A percentile compares a stretch with the other conserved stretches of the same genome.
phyloP scores from a whole-genome alignment of 1,284 basidiomycete genomes.

The Paramarasmius palmivorus region DNA sequence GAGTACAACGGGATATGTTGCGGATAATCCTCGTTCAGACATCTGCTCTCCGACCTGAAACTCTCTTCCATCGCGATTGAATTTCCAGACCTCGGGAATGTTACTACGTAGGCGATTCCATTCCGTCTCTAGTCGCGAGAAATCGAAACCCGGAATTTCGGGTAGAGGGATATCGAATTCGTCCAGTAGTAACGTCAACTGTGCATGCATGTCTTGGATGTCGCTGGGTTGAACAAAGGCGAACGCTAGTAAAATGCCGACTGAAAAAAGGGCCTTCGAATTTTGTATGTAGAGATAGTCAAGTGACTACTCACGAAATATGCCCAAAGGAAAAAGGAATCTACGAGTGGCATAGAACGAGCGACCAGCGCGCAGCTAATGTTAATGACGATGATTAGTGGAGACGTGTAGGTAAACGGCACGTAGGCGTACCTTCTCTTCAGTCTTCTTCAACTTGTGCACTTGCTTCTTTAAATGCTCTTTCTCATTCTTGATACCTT shows the following conservation, averaged over 20 bases:
- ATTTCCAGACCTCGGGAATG: slow-evolving; percentile 77
- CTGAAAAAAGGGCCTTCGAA: slow-evolving; percentile 34
- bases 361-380: slow-evolving; percentile 8
- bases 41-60: slow-evolving; percentile 82
- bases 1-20: slow-evolving; percentile 78
- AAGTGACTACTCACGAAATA: slow-evolving; percentile 29
- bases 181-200: slow-evolving; percentile 53
- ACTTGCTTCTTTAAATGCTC: slow-evolving; percentile 11
- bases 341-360: slow-evolving; percentile 27
- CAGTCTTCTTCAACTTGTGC: slow-evolving; percentile 15
- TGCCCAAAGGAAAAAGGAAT: slow-evolving; percentile 39
- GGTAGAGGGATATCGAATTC: slow-evolving; percentile 59
- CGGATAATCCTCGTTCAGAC: slow-evolving; percentile 64
- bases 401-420: background rate
- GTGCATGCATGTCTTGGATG: slow-evolving; percentile 56
- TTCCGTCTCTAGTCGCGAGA: slow-evolving; percentile 65
- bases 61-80: slow-evolving; percentile 81
- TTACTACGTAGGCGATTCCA: slow-evolving; percentile 65
- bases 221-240: slow-evolving; percentile 61
- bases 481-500: slow-evolving; percentile 12
- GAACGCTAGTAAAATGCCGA: slow-evolving; percentile 64
- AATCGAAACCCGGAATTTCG: slow-evolving; percentile 59
- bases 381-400: background rate
- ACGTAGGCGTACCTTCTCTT: slow-evolving; percentile 16
- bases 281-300: slow-evolving; percentile 7